Evolutionary conservation across 1,139 yeast species (phyloP).

Genomic region (Tardiomyces digboiensis): DNA sequence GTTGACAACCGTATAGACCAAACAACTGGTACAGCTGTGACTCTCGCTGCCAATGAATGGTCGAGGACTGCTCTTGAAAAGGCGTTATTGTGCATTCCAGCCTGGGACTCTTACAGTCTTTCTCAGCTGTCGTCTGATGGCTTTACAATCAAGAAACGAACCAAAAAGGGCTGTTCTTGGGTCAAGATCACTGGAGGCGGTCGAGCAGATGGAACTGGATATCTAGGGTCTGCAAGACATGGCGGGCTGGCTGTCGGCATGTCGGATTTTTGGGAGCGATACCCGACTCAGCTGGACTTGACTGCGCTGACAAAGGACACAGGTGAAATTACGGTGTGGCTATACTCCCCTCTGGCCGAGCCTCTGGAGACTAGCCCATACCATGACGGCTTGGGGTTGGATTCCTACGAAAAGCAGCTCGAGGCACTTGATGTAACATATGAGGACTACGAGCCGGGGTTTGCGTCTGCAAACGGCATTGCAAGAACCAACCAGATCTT

Average conservation of each 20-base stretch:
- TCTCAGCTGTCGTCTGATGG: constrained; percentile 5
- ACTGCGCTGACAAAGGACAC: constrained; percentile 3
- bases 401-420: constrained; percentile 7
- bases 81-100: constrained; percentile 2
- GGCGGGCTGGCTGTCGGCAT: constrained; percentile 11
- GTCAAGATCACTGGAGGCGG: constrained; percentile 5
- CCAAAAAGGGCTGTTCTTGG: constrained; percentile 3
- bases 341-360: constrained; percentile 9
- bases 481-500: constrained; percentile 8
- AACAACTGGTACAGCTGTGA: neutral
- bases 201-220: constrained; percentile 3
- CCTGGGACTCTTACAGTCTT: constrained; percentile 4
- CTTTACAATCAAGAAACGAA: constrained; percentile 4
- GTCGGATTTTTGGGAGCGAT: constrained; percentile 12
- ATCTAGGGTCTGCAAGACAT: constrained; percentile 5
- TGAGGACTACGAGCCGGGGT: constrained; percentile 12
- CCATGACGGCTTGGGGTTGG: constrained; percentile 9
- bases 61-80: neutral
- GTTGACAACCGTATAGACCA: neutral
- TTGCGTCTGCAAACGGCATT: constrained; percentile 8
- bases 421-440: constrained; percentile 7
- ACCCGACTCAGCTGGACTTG: constrained; percentile 9
- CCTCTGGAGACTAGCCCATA: constrained; percentile 10
- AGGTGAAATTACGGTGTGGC: constrained; percentile 7
- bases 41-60: neutral